phyloP scores from a whole-genome alignment of 495 filamentous ascomycete genomes.

The Aspergillus saccharolyticus region DNA sequence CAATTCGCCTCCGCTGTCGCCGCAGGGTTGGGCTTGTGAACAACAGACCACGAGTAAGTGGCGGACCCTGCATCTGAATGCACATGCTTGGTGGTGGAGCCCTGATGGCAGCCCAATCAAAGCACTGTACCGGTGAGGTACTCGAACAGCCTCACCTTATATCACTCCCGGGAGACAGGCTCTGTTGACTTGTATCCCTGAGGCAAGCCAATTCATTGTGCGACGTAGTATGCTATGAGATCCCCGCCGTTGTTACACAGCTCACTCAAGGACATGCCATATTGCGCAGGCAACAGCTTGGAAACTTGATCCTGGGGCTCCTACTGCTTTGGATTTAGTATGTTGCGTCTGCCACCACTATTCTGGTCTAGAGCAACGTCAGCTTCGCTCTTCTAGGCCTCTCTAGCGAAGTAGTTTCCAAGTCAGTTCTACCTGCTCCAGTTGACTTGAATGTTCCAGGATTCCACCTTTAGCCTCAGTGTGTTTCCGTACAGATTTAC shows the following conservation, averaged over 20 bases:
- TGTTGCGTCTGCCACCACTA: neutral
- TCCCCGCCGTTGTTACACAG: conserved; percentile 15
- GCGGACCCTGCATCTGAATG: neutral
- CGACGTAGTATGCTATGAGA: conserved; percentile 10
- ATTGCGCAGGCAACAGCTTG: neutral
- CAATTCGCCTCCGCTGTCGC: neutral
- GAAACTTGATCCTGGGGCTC: neutral
- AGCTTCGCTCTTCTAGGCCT: no score
- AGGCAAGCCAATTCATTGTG: conserved; percentile 14
- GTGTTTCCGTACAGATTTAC: no score
- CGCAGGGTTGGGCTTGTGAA: neutral
- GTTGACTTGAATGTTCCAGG: no score
- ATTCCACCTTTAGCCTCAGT: no score
- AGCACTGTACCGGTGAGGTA: conserved; percentile 6
- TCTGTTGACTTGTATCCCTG: conserved; percentile 13
- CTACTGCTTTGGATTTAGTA: neutral
- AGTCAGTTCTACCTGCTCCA: no score
- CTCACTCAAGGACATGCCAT: conserved; percentile 8
- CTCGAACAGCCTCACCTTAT: conserved; percentile 18
- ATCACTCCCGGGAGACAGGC: neutral
- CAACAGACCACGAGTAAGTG: no score
- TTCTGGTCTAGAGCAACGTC: no score
- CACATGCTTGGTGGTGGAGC: conserved; percentile 9
- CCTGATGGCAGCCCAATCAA: conserved; percentile 6
- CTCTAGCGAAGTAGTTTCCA: no score